phyloP scores from a whole-genome alignment of 345 rosid genomes.

The Euphorbia tirucalli region DNA sequence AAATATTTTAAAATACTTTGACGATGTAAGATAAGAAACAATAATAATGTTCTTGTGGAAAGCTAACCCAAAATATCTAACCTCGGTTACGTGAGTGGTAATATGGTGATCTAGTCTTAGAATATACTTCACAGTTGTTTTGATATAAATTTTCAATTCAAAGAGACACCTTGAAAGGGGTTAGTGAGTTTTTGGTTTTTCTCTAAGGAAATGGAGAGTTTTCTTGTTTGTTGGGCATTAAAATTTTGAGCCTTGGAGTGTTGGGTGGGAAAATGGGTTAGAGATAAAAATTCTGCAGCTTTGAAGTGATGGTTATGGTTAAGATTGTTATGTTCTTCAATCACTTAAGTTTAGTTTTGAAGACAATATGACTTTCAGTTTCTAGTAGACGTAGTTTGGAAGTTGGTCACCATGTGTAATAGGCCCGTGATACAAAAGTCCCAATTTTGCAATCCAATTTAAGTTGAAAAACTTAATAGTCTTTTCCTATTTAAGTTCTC shows the following conservation, averaged over 20 bases:
- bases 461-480: too few relatives aligned
- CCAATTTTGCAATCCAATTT: too few relatives aligned
- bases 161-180: slow-evolving; percentile 27
- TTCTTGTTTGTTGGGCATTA: slow-evolving; percentile 19
- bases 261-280: slow-evolving; percentile 33
- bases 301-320: slow-evolving; percentile 32
- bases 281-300: slow-evolving; percentile 38
- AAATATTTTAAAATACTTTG: too few relatives aligned
- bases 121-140: background rate
- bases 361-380: slow-evolving; percentile 19
- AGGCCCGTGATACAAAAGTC: too few relatives aligned
- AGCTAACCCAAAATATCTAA: slow-evolving; percentile 19
- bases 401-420: too few relatives aligned
- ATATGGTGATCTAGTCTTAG: background rate
- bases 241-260: slow-evolving; percentile 18
- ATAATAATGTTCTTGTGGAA: too few relatives aligned
- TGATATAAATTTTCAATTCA: slow-evolving; percentile 30
- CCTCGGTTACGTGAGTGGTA: background rate
- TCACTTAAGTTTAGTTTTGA: slow-evolving; percentile 29
- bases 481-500: too few relatives aligned
- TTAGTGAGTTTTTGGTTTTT: slow-evolving; percentile 29
- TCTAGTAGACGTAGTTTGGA: slow-evolving; percentile 19
- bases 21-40: too few relatives aligned
- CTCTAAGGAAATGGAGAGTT: slow-evolving; percentile 22
- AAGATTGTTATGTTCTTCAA: slow-evolving; percentile 38